A percentile compares a stretch with the other conserved stretches of the same genome.
phyloP scores from a whole-genome alignment of 2,329 filamentous ascomycete genomes.

The Emmonsiellopsis sp. region DNA sequence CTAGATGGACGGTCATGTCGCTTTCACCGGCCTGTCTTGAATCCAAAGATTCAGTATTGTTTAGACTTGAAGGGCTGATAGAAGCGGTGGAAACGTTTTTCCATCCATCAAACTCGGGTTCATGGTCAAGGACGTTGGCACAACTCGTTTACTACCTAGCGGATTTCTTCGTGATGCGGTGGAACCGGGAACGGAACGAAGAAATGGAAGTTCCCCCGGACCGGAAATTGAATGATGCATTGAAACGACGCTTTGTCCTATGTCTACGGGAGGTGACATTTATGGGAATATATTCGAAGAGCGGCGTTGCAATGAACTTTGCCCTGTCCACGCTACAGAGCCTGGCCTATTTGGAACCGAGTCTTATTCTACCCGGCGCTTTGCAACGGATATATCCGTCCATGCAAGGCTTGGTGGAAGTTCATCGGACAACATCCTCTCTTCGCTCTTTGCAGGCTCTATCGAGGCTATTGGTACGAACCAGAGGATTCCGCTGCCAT shows the following conservation, averaged over 20 bases:
- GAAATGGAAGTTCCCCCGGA: conserved; percentile 81
- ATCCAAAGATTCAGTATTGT: conserved; percentile 68
- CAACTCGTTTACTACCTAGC: conserved; percentile 88
- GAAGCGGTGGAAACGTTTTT: conserved; percentile 98
- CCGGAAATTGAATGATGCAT: conserved; percentile 65
- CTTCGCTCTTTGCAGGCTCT: conserved; percentile 87
- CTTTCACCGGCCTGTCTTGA: conserved; percentile 75
- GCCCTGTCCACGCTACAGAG: conserved; percentile 85
- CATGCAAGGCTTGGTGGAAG: conserved; percentile 91
- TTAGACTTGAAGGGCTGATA: conserved; percentile 80
- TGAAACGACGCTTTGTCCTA: conserved; percentile 83
- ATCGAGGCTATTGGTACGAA: conserved; percentile 79
- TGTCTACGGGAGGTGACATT: conserved; percentile 88
- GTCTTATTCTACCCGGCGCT: conserved; percentile 83
- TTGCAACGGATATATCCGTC: conserved; percentile 94
- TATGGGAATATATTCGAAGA: conserved; percentile 98
- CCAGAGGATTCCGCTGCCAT: conserved; percentile 94
- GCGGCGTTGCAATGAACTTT: conserved; percentile 80
- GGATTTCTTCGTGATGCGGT: conserved; percentile 94
- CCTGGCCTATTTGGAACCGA: conserved; percentile 81
- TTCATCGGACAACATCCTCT: conserved; percentile 91
- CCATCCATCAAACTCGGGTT: conserved; percentile 90
- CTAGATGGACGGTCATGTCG: conserved; percentile 87
- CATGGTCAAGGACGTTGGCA: conserved; percentile 81
- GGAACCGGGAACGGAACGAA: conserved; percentile 89